Percentiles rank a stretch among this genome's conserved stretches.
Conservation (phyloP, 169 alveolate genomes). For the Plasmodium falciparum region DNA sequence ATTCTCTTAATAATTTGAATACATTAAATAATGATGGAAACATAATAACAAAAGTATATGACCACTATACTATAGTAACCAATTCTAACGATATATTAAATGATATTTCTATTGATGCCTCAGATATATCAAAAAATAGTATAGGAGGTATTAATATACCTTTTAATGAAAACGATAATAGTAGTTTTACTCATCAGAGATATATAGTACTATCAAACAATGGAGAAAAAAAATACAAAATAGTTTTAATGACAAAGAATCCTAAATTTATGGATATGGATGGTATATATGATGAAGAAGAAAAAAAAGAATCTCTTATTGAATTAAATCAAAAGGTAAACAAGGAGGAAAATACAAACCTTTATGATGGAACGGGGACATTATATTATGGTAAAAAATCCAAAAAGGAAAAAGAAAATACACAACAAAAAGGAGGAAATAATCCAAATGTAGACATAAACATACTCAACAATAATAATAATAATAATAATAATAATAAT, state of each 20-base stretch:
- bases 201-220: slow-evolving; percentile 33
- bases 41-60: slow-evolving; percentile 8
- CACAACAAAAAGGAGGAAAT: background rate
- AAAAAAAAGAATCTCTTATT: background rate
- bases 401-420: background rate
- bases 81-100: slow-evolving; percentile 35
- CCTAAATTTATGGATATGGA: slow-evolving; percentile 31
- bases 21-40: background rate
- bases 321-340: background rate
- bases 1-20: too few relatives aligned
- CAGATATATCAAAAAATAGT: slow-evolving; percentile 51
- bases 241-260: slow-evolving; percentile 61
- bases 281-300: background rate
- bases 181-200: slow-evolving; percentile 51
- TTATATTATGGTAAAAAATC: slow-evolving; percentile 28
- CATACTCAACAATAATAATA: background rate
- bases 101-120: slow-evolving; percentile 51
- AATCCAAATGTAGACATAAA: background rate
- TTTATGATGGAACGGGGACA: slow-evolving; percentile 51
- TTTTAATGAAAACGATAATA: slow-evolving; percentile 21
- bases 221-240: slow-evolving; percentile 53
- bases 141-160: slow-evolving; percentile 31
- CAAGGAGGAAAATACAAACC: background rate
- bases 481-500: background rate
- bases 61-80: slow-evolving; percentile 39